Base-by-base conservation (phyloP, 371 early-diverging fungal species). In the Mycotypha africana region DNA sequence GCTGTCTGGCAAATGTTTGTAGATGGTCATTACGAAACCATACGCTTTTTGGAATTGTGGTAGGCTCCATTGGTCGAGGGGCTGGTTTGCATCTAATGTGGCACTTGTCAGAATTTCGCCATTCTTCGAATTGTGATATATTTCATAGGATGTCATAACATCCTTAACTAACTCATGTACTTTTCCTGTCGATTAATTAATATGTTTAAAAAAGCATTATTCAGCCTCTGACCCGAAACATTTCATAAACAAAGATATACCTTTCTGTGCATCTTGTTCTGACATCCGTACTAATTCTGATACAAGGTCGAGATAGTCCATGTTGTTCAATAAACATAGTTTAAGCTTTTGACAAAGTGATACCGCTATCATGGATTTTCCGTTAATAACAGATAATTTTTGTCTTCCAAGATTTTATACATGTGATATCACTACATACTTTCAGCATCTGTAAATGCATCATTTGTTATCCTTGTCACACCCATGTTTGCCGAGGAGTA, bases 271-370 rank as follows among this genome's bases (percentile, higher is more conserved):
- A 5, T 58, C 43, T 11, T 37, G 15, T 17, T 42, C 33, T 25
- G 47, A 40, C 19, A 60, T 37, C 10, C 65, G 51, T 2, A 60
- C 51, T 14, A 69, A 42, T 33, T 69, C 67, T 1, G 73, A 60
- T 40, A 66, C 54, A 17, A 73, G 42, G 47, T 73, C 73, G 11
- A 58, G 37, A 33, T 53, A 51, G 26, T 67, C 67, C 8, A 50
- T 19, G 35, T 62, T 51, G 24, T 71, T 67, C n/a, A 67, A 36
- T 47, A 71, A 42, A 14, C 65, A 56, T 4, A 58, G 35, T 10
- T 58, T 50, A 4, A 65, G 23, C 22, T 56, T 26, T 16, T 41
- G 49, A n/a, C 20, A 35, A 1, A 56, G 23, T 8, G 33, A 14
- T 14, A 35, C 38, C 9, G 49, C 49, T 37, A 32, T 38, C n/a